phyloP scores from a whole-genome alignment of 2,329 filamentous ascomycete genomes.

The Fusarium begoniae region DNA sequence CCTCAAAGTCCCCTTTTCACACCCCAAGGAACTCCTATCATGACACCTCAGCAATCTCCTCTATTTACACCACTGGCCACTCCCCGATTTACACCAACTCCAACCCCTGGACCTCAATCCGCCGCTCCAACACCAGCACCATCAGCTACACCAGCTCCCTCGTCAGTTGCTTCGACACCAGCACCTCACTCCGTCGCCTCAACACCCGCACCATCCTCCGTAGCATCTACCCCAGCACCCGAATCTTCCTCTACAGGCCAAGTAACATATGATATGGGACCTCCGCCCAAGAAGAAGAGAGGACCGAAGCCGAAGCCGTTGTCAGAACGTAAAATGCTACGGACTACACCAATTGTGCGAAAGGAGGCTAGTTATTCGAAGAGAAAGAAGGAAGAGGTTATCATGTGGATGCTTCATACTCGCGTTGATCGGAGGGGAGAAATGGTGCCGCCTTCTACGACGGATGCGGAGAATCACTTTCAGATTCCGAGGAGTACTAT shows the following conservation, averaged over 20 bases:
- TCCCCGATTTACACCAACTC: not conserved
- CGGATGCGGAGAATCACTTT: slow-evolving; percentile 14
- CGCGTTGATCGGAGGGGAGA: not conserved
- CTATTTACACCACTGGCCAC: slow-evolving; percentile 2
- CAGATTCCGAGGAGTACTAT: slow-evolving; percentile 21
- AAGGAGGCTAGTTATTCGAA: slow-evolving; percentile 19
- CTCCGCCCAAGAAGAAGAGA: slow-evolving; percentile 4
- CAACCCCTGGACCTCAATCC: not conserved
- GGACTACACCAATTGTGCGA: slow-evolving; percentile 9
- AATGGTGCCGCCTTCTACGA: slow-evolving; percentile 1
- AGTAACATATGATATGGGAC: not conserved
- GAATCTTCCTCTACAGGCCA: not conserved
- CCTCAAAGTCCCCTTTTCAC: not conserved
- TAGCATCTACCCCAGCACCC: not conserved
- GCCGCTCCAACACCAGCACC: not conserved
- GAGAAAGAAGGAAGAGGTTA: slow-evolving; percentile 16
- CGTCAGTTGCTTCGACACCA: not conserved
- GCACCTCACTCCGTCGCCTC: not conserved
- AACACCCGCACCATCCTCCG: not conserved
- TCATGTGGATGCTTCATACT: slow-evolving; percentile 8
- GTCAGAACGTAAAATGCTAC: slow-evolving; percentile 1
- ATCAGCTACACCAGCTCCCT: not conserved
- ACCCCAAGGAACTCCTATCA: not conserved
- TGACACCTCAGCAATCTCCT: not conserved
- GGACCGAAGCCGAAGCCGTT: slow-evolving; percentile 20